These are phyloP conservation scores for Fusarium virguliforme DNA, from an alignment of 2,329 filamentous ascomycete species.

Conservation along the genomic window DNA sequence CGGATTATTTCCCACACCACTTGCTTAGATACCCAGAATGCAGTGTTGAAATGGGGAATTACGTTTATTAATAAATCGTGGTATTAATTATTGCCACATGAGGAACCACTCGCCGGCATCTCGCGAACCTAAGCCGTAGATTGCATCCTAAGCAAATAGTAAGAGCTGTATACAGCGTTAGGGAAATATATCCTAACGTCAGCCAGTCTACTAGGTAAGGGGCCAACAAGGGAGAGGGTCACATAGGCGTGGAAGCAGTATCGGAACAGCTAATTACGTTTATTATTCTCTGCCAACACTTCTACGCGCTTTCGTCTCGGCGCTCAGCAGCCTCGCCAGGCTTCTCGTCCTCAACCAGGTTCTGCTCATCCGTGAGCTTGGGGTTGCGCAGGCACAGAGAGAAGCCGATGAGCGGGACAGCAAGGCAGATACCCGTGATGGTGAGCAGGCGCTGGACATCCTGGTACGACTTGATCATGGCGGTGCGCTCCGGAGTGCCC, in stretches of 20 bases:
- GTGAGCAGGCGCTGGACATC: constrained; percentile 64
- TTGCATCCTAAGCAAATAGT: no score
- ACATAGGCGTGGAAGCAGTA: not conserved
- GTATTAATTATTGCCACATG: no score
- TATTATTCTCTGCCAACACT: constrained; percentile 24
- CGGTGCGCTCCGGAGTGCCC: constrained; percentile 61
- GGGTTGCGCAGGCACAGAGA: constrained; percentile 63
- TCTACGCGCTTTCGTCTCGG: constrained; percentile 17
- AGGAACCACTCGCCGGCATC: no score
- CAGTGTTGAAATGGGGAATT: no score
- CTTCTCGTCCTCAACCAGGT: constrained; percentile 57
- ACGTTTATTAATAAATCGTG: no score
- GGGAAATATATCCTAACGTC: no score
- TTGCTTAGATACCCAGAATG: no score
- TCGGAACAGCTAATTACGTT: constrained; percentile 1
- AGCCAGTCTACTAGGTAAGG: no score
- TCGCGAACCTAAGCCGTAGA: no score
- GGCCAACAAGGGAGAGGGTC: no score
- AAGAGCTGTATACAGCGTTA: no score
- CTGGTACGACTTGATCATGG: constrained; percentile 63
- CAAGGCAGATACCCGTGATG: constrained; percentile 66
- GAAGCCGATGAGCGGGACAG: constrained; percentile 65
- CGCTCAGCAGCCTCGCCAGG: constrained; percentile 30
- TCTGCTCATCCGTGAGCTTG: constrained; percentile 64
- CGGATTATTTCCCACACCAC: no score